Percentiles rank a stretch among this genome's conserved stretches.
phyloP scores from a whole-genome alignment of 352 stramenopile species.

The Globisporangium parvum region DNA sequence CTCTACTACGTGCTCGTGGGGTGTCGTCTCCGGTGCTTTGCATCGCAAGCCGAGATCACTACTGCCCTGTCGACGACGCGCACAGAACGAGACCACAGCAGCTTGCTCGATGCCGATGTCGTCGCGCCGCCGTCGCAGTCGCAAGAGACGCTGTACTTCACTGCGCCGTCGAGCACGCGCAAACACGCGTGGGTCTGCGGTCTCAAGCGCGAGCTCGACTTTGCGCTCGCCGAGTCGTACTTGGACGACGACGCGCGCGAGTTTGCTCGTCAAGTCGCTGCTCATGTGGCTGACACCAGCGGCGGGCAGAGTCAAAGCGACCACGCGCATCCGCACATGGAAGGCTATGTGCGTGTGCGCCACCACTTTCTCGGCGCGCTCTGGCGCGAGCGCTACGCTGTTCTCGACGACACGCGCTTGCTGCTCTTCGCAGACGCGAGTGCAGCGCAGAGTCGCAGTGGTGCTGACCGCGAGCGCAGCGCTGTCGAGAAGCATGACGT shows the following conservation, averaged over 20 bases:
- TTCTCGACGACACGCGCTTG: slow-evolving; percentile 29
- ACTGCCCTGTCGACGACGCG: neutral
- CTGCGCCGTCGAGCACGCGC: slow-evolving; percentile 18
- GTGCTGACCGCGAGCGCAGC: slow-evolving; percentile 15
- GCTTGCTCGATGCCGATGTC: slow-evolving; percentile 25
- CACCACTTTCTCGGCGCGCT: slow-evolving; percentile 43
- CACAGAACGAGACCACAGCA: neutral
- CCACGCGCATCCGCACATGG: neutral
- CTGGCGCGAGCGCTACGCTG: slow-evolving; percentile 44
- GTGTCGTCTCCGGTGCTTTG: slow-evolving; percentile 24
- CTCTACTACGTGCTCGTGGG: slow-evolving; percentile 39
- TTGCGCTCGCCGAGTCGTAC: slow-evolving; percentile 47
- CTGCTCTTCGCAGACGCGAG: slow-evolving; percentile 28
- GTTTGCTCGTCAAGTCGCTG: slow-evolving; percentile 48
- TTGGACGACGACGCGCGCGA: slow-evolving; percentile 46
- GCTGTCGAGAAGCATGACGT: slow-evolving; percentile 52
- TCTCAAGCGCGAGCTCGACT: slow-evolving; percentile 55
- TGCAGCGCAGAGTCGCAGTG: slow-evolving; percentile 9
- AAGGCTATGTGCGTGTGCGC: slow-evolving; percentile 39
- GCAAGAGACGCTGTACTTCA: slow-evolving; percentile 27
- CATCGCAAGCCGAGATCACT: slow-evolving; percentile 11
- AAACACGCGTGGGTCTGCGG: slow-evolving; percentile 53
- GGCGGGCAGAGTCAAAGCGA: neutral
- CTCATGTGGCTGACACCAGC: slow-evolving; percentile 20
- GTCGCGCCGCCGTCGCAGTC: slow-evolving; percentile 6